phyloP scores from a whole-genome alignment of 1,139 yeast species.

The Candida smagusa region DNA sequence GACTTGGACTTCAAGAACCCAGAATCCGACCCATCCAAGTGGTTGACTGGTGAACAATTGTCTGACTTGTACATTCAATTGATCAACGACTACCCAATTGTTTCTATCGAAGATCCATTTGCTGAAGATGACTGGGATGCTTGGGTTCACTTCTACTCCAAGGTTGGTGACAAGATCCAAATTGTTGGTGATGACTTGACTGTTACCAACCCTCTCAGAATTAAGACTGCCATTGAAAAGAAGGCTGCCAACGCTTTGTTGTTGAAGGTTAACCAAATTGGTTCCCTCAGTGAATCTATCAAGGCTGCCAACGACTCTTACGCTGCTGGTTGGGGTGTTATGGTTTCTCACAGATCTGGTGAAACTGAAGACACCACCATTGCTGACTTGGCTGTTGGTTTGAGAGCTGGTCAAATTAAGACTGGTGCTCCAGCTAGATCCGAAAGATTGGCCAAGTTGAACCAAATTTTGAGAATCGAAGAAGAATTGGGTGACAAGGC shows the following conservation, averaged over 20 bases:
- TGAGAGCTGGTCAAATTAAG: conserved; percentile 97
- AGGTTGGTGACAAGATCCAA: conserved; percentile 70
- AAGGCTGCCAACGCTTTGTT: conserved; percentile 90
- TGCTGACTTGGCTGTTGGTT: conserved; percentile 95
- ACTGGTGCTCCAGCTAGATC: conserved; percentile 99
- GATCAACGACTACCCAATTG: conserved; percentile 88
- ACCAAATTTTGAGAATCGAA: conserved; percentile 96
- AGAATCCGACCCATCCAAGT: conserved; percentile 79
- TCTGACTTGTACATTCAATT: conserved; percentile 78
- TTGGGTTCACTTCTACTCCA: conserved; percentile 80
- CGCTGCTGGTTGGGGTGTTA: conserved; percentile 94
- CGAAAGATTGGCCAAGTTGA: conserved; percentile 96
- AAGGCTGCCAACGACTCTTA: conserved; percentile 89
- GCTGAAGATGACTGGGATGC: conserved; percentile 99
- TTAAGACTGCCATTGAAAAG: conserved; percentile 90
- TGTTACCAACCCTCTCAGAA: conserved; percentile 93
- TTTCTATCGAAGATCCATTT: conserved; percentile 96
- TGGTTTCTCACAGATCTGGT: conserved; percentile 98
- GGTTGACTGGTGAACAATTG: conserved; percentile 84
- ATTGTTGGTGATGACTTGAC: conserved; percentile 97
- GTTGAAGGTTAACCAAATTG: conserved; percentile 95
- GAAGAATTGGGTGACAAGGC: conserved; percentile 96
- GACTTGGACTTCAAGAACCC: conserved; percentile 98
- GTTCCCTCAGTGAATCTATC: conserved; percentile 87
- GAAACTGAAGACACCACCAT: conserved; percentile 98